phyloP scores from a whole-genome alignment of 129 eudicot genomes.

The Lactuca saligna region DNA sequence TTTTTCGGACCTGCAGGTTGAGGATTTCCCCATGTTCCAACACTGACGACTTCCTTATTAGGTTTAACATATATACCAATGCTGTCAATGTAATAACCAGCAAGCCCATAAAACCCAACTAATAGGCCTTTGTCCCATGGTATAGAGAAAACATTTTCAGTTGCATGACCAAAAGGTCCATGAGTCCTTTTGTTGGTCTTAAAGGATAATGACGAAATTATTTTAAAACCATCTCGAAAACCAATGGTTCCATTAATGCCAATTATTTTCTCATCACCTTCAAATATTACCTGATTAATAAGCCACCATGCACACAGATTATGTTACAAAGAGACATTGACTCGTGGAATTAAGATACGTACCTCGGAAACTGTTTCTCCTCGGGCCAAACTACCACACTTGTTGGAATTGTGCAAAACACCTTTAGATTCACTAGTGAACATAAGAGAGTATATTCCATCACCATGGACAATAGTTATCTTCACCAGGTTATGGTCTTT shows the following conservation, averaged over 20 bases:
- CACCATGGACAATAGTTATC: conserved; percentile 4
- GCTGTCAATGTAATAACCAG: conserved; percentile 1
- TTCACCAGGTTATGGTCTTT: background rate
- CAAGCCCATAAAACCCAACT: conserved; percentile 20
- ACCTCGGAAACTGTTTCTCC: conserved; percentile 3
- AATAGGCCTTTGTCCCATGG: background rate
- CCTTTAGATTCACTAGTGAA: conserved; percentile 7
- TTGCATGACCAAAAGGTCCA: conserved; percentile 19
- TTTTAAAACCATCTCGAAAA: background rate
- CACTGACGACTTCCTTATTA: background rate
- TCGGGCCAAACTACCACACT: background rate
- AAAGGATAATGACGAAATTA: conserved; percentile 12
- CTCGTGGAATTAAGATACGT: too few species aligned
- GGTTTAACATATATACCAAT: conserved; percentile 11
- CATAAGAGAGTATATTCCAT: conserved; percentile 7
- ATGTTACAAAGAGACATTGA: background rate
- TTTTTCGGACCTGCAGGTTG: background rate
- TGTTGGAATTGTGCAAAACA: conserved; percentile 1
- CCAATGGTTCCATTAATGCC: conserved; percentile 3
- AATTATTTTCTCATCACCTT: background rate
- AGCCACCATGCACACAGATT: background rate
- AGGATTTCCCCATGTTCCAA: conserved; percentile 20
- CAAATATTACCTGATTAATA: background rate
- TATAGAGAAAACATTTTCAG: background rate
- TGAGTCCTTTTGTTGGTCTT: background rate